A percentile compares a stretch with the other conserved stretches of the same genome.
Evolutionary conservation across 1,284 basidiomycete species (phyloP).

Genomic region (Flammula alnicola): DNA sequence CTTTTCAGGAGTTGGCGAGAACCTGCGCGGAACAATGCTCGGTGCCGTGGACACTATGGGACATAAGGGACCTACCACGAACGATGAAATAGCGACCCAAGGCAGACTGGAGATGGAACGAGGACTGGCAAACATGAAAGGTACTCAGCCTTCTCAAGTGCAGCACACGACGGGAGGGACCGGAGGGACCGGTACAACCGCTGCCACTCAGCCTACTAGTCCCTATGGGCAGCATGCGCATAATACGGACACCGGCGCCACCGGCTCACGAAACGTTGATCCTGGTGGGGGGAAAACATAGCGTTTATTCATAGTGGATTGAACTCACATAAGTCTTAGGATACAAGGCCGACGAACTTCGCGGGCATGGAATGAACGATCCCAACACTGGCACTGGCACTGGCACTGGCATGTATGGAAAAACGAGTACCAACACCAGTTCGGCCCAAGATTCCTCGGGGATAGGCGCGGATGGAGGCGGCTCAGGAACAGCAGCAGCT

Average conservation of each 20-base stretch:
- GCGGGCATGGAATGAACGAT: not conserved
- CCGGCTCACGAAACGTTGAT: not conserved
- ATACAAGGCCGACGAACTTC: not conserved
- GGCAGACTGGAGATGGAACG: slow-evolving; percentile 37
- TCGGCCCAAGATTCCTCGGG: not conserved
- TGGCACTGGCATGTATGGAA: not conserved
- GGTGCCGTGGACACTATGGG: slow-evolving; percentile 34
- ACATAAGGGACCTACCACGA: slow-evolving; percentile 22
- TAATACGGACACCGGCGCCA: not conserved
- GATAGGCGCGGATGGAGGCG: not conserved
- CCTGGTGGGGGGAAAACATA: not conserved
- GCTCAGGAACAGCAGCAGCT: not conserved
- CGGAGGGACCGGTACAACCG: no score
- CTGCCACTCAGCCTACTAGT: not conserved
- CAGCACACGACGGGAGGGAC: no score
- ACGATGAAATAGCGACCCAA: slow-evolving; percentile 36
- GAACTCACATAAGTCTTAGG: no score
- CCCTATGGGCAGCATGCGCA: not conserved
- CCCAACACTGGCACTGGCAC: not conserved
- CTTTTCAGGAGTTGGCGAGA: slow-evolving; percentile 35
- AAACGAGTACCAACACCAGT: not conserved
- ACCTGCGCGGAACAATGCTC: slow-evolving; percentile 37
- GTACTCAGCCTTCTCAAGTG: slow-evolving; percentile 10
- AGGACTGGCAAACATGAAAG: slow-evolving; percentile 28
- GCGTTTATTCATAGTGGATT: not conserved